Percentiles rank a stretch among this genome's conserved stretches.
Evolutionary conservation across 73 alveolate genomes (phyloP).

Genomic region (Tetrahymena thermophila): DNA sequence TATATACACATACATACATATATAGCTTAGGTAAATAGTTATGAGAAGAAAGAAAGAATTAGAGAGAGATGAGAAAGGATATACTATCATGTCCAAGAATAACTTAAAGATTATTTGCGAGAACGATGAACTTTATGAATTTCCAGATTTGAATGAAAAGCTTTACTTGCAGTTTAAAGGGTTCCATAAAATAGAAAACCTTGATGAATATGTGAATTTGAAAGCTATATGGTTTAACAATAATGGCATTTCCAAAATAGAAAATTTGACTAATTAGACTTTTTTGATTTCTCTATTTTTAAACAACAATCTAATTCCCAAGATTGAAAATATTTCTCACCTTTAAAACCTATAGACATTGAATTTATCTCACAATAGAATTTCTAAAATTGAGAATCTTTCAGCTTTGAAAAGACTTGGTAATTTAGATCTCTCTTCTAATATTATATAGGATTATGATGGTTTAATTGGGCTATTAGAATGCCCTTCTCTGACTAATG

Average conservation of each 20-base stretch:
- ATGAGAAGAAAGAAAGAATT: slow-evolving; percentile 8
- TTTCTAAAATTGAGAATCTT: slow-evolving; percentile 66
- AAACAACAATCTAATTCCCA: slow-evolving; percentile 76
- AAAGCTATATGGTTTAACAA: slow-evolving; percentile 82
- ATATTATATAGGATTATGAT: slow-evolving; percentile 40
- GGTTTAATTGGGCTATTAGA: slow-evolving; percentile 70
- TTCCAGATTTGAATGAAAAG: slow-evolving; percentile 86
- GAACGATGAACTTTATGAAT: slow-evolving; percentile 24
- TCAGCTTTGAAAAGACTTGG: background rate
- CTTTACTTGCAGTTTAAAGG: slow-evolving; percentile 88
- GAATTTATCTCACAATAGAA: slow-evolving; percentile 75
- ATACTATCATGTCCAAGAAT: slow-evolving; percentile 19
- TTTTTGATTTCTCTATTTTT: slow-evolving; percentile 73
- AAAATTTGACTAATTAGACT: slow-evolving; percentile 64
- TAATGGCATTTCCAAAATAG: slow-evolving; percentile 83
- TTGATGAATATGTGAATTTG: slow-evolving; percentile 74
- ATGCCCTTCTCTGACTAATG: slow-evolving; percentile 55
- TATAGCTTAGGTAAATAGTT: background rate
- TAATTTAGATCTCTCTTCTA: slow-evolving; percentile 45
- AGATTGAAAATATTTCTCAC: slow-evolving; percentile 64
- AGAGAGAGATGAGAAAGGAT: slow-evolving; percentile 41
- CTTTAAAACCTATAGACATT: slow-evolving; percentile 60
- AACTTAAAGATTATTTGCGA: slow-evolving; percentile 15
- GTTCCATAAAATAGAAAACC: slow-evolving; percentile 72
- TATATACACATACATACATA: background rate